Conservation (phyloP, 352 stramenopile species). For the Pythium dissimile region DNA sequence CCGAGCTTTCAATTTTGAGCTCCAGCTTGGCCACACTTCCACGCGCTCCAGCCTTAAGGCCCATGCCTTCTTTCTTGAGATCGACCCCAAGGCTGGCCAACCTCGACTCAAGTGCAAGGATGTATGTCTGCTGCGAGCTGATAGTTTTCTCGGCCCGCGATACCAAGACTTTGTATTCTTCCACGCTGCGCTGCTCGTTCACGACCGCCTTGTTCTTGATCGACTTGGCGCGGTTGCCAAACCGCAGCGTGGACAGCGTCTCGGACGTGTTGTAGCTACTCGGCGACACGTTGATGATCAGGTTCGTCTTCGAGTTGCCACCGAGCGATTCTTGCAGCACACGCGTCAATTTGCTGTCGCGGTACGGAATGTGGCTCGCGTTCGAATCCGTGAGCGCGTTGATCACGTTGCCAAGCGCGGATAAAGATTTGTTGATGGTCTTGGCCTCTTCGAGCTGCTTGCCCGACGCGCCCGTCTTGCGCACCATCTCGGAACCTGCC, state of each 20-base stretch:
- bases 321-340: slow-evolving; percentile 92
- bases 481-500: slow-evolving; percentile 92
- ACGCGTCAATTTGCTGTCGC: slow-evolving; percentile 90
- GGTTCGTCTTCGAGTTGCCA: slow-evolving; percentile 91
- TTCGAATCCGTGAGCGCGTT: slow-evolving; percentile 89
- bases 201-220: slow-evolving; percentile 96
- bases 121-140: slow-evolving; percentile 76
- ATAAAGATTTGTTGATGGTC: slow-evolving; percentile 96
- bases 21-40: slow-evolving; percentile 8
- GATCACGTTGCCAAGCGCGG: slow-evolving; percentile 93
- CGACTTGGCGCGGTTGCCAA: slow-evolving; percentile 90
- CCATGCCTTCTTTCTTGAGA: slow-evolving; percentile 22
- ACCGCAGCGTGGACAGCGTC: slow-evolving; percentile 91
- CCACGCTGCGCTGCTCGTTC: slow-evolving; percentile 89
- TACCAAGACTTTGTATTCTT: slow-evolving; percentile 88
- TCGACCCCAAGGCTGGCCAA: slow-evolving; percentile 32
- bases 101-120: slow-evolving; percentile 72
- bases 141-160: slow-evolving; percentile 80
- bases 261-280: slow-evolving; percentile 89
- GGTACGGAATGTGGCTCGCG: slow-evolving; percentile 83
- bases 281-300: slow-evolving; percentile 92
- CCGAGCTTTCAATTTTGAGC: slow-evolving; percentile 1
- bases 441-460: slow-evolving; percentile 94
- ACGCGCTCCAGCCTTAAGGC: slow-evolving; percentile 1
- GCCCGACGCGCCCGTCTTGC: slow-evolving; percentile 89